Conservation (phyloP, 345 rosid genomes). For the Schrenkiella parvula region DNA sequence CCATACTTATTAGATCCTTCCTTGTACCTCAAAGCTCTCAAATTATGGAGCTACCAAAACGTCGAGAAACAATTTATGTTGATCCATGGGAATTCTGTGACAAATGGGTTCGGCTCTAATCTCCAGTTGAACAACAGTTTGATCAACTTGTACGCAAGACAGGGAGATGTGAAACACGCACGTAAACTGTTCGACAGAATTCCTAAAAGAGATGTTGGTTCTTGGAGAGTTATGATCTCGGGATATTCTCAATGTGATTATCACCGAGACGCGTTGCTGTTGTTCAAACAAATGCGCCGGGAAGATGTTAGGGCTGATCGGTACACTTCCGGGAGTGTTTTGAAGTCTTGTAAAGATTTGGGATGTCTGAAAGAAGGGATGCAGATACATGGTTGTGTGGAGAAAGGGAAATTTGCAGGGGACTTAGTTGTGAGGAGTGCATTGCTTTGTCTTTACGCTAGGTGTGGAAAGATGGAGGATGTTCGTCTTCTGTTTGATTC, state of each 20-base stretch:
- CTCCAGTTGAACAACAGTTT: conserved; percentile 43
- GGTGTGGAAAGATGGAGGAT: conserved; percentile 49
- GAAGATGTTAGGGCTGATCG: conserved; percentile 40
- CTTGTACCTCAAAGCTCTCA: conserved; percentile 35
- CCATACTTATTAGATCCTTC: neutral
- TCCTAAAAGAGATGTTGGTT: conserved; percentile 47
- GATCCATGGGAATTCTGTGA: conserved; percentile 44
- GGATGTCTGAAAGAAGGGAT: conserved; percentile 42
- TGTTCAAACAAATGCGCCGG: conserved; percentile 45
- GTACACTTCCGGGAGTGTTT: conserved; percentile 49
- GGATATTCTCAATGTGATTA: conserved; percentile 38
- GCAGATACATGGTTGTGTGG: conserved; percentile 59
- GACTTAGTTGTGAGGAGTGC: conserved; percentile 53
- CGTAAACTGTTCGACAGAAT: conserved; percentile 58
- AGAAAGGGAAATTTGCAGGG: conserved; percentile 44
- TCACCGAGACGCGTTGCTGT: conserved; percentile 33
- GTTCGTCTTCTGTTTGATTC: conserved; percentile 46
- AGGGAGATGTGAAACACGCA: conserved; percentile 36
- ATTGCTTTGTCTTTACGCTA: conserved; percentile 56
- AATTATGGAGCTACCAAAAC: conserved; percentile 32
- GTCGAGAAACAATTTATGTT: conserved; percentile 22
- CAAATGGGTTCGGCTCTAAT: conserved; percentile 40
- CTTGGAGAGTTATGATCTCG: conserved; percentile 71
- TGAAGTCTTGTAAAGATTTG: conserved; percentile 45
- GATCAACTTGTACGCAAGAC: conserved; percentile 34